Percentiles rank a stretch among this genome's conserved stretches.
phyloP scores from a whole-genome alignment of 495 filamentous ascomycete species.

The Podospora pseudocomata region DNA sequence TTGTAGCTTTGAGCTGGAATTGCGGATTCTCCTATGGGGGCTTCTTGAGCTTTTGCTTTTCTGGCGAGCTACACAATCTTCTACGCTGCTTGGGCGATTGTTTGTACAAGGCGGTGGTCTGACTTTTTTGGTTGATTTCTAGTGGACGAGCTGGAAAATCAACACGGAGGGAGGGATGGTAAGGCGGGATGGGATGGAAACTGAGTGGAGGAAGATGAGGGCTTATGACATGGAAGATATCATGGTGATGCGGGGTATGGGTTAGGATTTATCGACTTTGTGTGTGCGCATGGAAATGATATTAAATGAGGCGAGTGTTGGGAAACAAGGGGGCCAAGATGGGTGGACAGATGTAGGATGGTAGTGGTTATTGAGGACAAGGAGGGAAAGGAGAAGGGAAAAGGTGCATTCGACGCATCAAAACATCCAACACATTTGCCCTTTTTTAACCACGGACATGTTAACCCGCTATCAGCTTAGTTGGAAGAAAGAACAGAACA shows the following conservation, averaged over 20 bases:
- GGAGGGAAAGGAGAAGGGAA: neutral
- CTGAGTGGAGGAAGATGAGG: neutral
- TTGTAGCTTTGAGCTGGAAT: neutral
- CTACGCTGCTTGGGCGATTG: neutral
- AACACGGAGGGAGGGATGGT: neutral
- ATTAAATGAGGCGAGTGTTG: neutral
- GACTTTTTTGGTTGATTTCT: neutral
- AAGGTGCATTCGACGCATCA: neutral
- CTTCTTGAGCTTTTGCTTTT: neutral
- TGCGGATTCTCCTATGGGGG: neutral
- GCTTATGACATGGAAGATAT: neutral
- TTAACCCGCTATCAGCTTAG: neutral
- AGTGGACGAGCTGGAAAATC: neutral
- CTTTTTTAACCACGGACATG: neutral
- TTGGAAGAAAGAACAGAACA: conserved; percentile 1
- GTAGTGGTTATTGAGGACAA: neutral
- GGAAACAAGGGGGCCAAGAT: neutral
- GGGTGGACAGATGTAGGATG: neutral
- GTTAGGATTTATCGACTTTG: neutral
- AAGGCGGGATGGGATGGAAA: neutral
- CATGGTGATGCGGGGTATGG: neutral
- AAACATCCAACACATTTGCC: neutral
- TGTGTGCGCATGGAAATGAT: neutral
- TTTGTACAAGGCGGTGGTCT: neutral
- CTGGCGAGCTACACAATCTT: neutral